These are phyloP conservation scores for Diaporthe destruens DNA, from an alignment of 2,329 filamentous ascomycete species.

Conservation along the genomic window DNA sequence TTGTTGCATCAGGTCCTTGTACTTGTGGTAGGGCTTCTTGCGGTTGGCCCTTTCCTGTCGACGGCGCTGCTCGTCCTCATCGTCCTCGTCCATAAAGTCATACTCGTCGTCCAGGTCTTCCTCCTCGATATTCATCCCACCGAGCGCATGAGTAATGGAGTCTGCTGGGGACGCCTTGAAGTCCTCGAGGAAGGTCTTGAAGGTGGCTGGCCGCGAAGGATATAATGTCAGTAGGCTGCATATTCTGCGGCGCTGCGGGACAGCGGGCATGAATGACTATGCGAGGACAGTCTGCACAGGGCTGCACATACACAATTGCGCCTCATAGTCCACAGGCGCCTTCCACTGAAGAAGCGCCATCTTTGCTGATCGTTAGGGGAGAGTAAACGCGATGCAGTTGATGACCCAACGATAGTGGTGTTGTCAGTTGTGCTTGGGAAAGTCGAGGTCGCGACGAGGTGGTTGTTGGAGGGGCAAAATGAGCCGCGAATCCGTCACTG, in stretches of 20 bases:
- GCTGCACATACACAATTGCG: constrained; percentile 78
- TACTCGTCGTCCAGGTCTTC: constrained; percentile 91
- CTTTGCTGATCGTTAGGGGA: constrained; percentile 43
- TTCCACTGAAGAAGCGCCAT: constrained; percentile 91
- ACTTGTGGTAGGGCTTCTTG: constrained; percentile 80
- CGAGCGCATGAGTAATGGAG: constrained; percentile 83
- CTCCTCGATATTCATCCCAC: constrained; percentile 87
- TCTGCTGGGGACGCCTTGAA: constrained; percentile 85
- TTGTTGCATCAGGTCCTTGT: constrained; percentile 87
- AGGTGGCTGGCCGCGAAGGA: constrained; percentile 67
- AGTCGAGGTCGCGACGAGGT: constrained; percentile 7
- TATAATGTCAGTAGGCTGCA: constrained; percentile 22
- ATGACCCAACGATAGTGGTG: not conserved
- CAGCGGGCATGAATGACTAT: no score
- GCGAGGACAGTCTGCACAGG: constrained; percentile 27
- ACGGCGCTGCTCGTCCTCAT: constrained; percentile 67
- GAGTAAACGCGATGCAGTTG: not conserved
- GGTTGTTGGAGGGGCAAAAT: constrained; percentile 6
- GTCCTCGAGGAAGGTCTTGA: constrained; percentile 87
- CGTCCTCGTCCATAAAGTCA: constrained; percentile 89
- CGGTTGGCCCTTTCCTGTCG: constrained; percentile 63
- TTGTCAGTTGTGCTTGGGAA: not conserved
- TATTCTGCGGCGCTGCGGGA: not conserved
- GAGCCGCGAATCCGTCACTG: constrained; percentile 23
- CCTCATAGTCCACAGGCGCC: constrained; percentile 86